Conservation (phyloP, 192 early-diverging fungal species). For the Allomyces javanicus region DNA sequence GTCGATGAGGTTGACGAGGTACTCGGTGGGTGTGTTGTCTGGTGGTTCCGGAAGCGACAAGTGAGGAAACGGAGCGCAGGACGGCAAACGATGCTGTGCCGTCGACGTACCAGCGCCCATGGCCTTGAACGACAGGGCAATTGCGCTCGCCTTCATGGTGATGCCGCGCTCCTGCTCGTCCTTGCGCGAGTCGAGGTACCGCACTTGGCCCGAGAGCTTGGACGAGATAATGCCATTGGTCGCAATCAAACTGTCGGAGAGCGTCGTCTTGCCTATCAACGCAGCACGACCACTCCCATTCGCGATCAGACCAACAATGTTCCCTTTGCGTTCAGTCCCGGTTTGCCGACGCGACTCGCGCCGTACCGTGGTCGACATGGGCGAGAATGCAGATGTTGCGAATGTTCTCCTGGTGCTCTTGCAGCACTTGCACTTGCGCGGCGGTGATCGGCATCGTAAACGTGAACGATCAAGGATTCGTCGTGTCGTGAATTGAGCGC, state of each 20-base stretch:
- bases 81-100: background rate
- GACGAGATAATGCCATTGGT: constrained; percentile 94
- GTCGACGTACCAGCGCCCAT: constrained; percentile 18
- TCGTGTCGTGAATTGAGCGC: too few species aligned
- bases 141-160: constrained; percentile 94
- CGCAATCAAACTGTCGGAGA: constrained; percentile 85
- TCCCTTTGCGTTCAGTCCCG: background rate
- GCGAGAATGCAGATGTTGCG: constrained; percentile 96
- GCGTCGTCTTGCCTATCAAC: constrained; percentile 62
- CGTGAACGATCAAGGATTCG: too few species aligned
- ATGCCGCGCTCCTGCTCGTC: constrained; percentile 98
- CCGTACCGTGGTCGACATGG: constrained; percentile 75
- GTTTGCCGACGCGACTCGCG: background rate
- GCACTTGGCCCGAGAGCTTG: constrained; percentile 85
- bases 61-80: background rate
- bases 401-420: constrained; percentile 17
- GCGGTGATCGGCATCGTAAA: too few species aligned
- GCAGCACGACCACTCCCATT: background rate
- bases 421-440: too few species aligned
- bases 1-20: constrained; percentile 91
- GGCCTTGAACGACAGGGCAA: constrained; percentile 79
- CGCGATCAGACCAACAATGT: constrained; percentile 1
- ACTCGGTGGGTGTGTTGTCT: constrained; percentile 30
- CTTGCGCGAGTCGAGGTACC: constrained; percentile 86
- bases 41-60: constrained; percentile 7